Evolutionary conservation across 495 filamentous ascomycete genomes (phyloP).

Genomic region (Pseudoneurospora amorphoporcata): DNA sequence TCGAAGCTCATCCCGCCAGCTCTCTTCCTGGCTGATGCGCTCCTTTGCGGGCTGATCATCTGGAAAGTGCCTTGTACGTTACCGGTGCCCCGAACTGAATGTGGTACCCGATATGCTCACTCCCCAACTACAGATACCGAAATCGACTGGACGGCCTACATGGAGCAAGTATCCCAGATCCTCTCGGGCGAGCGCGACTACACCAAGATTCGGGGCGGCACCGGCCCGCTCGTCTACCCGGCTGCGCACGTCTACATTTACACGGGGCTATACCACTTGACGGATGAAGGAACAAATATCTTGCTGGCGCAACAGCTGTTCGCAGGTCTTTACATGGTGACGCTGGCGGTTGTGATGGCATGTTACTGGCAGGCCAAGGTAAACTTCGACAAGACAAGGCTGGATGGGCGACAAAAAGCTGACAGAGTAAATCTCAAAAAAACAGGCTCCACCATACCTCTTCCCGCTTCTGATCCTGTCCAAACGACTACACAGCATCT

Average conservation of each 20-base stretch:
- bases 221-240: slow-evolving; percentile 89
- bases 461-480: slow-evolving; percentile 81
- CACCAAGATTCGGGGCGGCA: slow-evolving; percentile 71
- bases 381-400: slow-evolving; percentile 5
- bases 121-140: slow-evolving; percentile 63
- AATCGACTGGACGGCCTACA: slow-evolving; percentile 96
- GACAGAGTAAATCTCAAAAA: neutral
- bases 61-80: slow-evolving; percentile 76
- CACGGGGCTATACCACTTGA: slow-evolving; percentile 65
- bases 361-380: slow-evolving; percentile 72
- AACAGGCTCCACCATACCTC: slow-evolving; percentile 73
- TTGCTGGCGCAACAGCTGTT: slow-evolving; percentile 72
- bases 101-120: neutral
- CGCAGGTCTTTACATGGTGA: slow-evolving; percentile 61
- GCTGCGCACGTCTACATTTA: slow-evolving; percentile 91
- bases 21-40: slow-evolving; percentile 62
- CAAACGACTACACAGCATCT: slow-evolving; percentile 89
- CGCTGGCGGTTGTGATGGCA: slow-evolving; percentile 63
- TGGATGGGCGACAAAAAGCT: neutral
- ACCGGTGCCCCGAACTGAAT: neutral
- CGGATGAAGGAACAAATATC: slow-evolving; percentile 67
- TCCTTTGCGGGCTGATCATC: slow-evolving; percentile 66
- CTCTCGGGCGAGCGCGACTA: slow-evolving; percentile 82
- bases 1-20: slow-evolving; percentile 42
- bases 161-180: slow-evolving; percentile 80